A percentile compares a stretch with the other conserved stretches of the same genome.
Conservation (phyloP, 371 early-diverging fungal genomes). For the Mortierella sp. region DNA sequence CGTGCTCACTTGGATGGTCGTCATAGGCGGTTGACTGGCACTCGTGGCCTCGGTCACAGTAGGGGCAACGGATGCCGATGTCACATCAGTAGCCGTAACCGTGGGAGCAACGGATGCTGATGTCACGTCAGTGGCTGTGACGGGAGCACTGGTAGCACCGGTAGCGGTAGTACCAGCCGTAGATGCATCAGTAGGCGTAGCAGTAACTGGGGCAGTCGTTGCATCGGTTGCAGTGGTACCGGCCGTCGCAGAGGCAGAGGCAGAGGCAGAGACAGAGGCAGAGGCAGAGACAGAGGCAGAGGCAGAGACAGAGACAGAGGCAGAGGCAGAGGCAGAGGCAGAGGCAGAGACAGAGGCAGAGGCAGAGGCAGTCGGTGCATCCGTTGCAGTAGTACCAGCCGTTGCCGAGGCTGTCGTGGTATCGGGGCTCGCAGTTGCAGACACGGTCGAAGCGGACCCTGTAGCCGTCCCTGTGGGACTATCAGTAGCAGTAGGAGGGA, state of each 20-base stretch:
- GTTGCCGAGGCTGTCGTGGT: slow-evolving; percentile 56
- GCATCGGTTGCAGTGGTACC: neutral
- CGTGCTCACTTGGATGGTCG: neutral
- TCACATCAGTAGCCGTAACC: slow-evolving; percentile 7
- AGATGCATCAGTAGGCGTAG: neutral
- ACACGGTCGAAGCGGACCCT: slow-evolving; percentile 12
- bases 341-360: slow-evolving; percentile 52
- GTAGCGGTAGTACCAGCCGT: neutral
- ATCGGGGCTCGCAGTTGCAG: slow-evolving; percentile 38
- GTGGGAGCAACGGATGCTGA: neutral
- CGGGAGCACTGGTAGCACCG: neutral
- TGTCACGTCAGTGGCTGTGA: neutral
- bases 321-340: slow-evolving; percentile 52
- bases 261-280: neutral
- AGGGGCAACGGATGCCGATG: neutral
- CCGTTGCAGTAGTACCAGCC: slow-evolving; percentile 58
- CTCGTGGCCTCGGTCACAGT: neutral
- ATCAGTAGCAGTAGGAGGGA: neutral
- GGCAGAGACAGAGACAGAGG: slow-evolving; percentile 2
- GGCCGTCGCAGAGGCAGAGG: slow-evolving; percentile 3
- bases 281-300: slow-evolving; percentile 7
- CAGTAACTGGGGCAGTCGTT: neutral
- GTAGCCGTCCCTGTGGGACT: slow-evolving; percentile 7
- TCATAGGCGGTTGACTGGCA: slow-evolving; percentile 3
- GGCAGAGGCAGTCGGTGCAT: slow-evolving; percentile 34